Evolutionary conservation across 129 eudicot genomes (phyloP), one percentile per base, ranked within the genome.

Genomic region (Ambrosia artemisiifolia): DNA sequence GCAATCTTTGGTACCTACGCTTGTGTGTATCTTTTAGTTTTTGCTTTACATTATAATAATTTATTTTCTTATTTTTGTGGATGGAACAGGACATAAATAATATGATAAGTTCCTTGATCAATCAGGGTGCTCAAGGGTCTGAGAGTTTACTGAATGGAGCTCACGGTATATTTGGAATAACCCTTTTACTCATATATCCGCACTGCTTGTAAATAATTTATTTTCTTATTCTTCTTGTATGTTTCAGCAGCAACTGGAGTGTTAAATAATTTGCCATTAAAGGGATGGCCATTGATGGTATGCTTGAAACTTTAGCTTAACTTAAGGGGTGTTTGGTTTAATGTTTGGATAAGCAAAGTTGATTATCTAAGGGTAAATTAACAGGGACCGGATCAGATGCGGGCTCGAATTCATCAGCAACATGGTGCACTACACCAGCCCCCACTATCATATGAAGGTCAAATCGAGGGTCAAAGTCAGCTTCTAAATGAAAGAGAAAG

Each of bases 281-380:
- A 79, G 66, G 95, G 90, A 63, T 85, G 88, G 90, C 95, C 88
- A 54, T 70, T 88, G 16, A 77, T 66, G 65, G 95, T 88, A 46
- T 65, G 81, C 76, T 51, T 47, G 10, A 70, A 50, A 50, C 46
- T 67, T 28, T 32, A 67, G 8, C 73, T 72, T 36, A 71, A 46
- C 33, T 33, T 67, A 18, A n/a, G 30, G 42, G 38, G 51, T 70
- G 75, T 38, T 50, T 40, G 61, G 12, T 59, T 59, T 30, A 30
- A 28, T 59, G 64, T 59, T 30, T 59, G 17, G 64, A 59, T 59
- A 59, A n/a, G n/a, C n/a, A n/a, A n/a, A n/a, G n/a, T n/a, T n/a
- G n/a, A n/a, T n/a, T n/a, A n/a, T n/a, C n/a, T n/a, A n/a, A n/a
- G n/a, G n/a, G n/a, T n/a, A n/a, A 55, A 34, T 72, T 19, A 61